Evolutionary conservation across 352 stramenopile genomes (phyloP).

Genomic region (Stramenopiles sp.): DNA sequence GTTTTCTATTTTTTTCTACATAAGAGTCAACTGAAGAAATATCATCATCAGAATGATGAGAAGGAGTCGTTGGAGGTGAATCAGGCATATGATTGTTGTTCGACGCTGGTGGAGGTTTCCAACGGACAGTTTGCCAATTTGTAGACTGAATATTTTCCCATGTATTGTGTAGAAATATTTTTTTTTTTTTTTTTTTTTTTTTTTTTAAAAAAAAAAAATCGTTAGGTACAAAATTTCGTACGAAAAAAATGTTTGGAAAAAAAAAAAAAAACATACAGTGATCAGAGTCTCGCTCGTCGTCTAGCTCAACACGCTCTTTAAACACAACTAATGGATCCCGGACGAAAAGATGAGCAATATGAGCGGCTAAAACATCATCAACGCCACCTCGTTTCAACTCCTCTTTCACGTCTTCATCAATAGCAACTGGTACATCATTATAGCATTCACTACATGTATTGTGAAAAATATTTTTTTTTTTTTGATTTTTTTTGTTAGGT

Average conservation of each 20-base stretch:
- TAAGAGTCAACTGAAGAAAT: too few species aligned
- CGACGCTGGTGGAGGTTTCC: slow-evolving; percentile 96
- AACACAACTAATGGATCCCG: slow-evolving; percentile 84
- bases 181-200: too few species aligned
- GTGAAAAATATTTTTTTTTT: too few species aligned
- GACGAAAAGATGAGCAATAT: slow-evolving; percentile 95
- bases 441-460: slow-evolving; percentile 19
- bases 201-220: too few species aligned
- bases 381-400: slow-evolving; percentile 50
- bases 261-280: slow-evolving; percentile 23
- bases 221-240: too few species aligned
- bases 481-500: too few species aligned
- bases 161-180: too few species aligned
- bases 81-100: too few species aligned
- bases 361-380: slow-evolving; percentile 64
- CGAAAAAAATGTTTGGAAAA: too few species aligned
- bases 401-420: slow-evolving; percentile 63
- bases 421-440: slow-evolving; percentile 70
- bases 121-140: slow-evolving; percentile 99
- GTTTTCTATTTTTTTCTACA: too few species aligned
- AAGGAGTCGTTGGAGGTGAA: too few species aligned
- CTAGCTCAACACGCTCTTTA: slow-evolving; percentile 37
- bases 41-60: too few species aligned
- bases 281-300: slow-evolving; percentile 29
- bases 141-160: slow-evolving; percentile 94